Percentiles rank a stretch among this genome's conserved stretches.
Conservation (phyloP, 257 asterid genomes). For the Plectranthus barbatus region DNA sequence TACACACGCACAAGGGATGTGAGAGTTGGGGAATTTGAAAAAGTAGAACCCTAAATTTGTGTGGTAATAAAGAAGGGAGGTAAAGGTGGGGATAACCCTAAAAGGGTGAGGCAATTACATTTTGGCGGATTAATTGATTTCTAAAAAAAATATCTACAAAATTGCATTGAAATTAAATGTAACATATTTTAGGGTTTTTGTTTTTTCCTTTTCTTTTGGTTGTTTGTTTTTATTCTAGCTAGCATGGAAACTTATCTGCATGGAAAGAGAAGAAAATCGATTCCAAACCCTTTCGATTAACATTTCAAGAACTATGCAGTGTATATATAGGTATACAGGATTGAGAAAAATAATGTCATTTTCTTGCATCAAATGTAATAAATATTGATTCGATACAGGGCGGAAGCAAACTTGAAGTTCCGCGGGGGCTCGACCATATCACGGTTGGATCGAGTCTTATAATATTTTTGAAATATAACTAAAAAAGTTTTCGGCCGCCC, state of each 20-base stretch:
- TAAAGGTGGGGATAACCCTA: constrained; percentile 36
- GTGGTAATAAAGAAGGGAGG: constrained; percentile 31
- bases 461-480: no score
- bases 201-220: background rate
- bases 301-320: no score
- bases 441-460: no score
- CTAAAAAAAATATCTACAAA: background rate
- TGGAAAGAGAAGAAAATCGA: no score
- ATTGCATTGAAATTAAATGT: constrained; percentile 8
- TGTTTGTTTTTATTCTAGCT: no score
- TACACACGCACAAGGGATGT: fast-evolving
- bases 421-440: no score
- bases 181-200: background rate
- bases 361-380: no score
- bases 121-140: background rate
- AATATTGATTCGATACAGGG: background rate
- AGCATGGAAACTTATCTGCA: no score
- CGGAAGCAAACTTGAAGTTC: no score
- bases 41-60: constrained; percentile 35
- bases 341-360: background rate
- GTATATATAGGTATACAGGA: no score
- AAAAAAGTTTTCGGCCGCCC: no score
- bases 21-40: constrained; percentile 13
- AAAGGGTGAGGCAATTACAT: background rate
- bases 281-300: no score